Percentiles rank a stretch among this genome's conserved stretches.
Conservation (phyloP, 208 protist genomes). For the Trypanosoma cruzi region DNA sequence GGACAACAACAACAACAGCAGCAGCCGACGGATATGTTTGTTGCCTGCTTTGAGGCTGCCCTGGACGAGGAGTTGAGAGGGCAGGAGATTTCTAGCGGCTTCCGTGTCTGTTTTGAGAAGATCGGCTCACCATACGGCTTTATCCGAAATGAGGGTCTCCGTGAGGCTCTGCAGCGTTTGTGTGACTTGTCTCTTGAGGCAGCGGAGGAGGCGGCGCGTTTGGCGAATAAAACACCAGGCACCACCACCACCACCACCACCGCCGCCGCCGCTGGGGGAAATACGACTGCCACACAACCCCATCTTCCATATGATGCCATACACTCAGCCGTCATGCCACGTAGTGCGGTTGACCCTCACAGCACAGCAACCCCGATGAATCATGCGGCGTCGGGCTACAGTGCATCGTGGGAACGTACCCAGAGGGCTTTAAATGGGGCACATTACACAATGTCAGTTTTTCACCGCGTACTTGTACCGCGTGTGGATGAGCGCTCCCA, state of each 20-base stretch:
- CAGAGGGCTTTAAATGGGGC: conserved; percentile 61
- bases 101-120: conserved; percentile 56
- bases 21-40: conserved; percentile 39
- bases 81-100: conserved; percentile 48
- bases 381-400: not conserved
- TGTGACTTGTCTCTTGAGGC: conserved; percentile 51
- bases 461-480: conserved; percentile 65
- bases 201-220: conserved; percentile 47
- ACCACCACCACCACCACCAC: not conserved
- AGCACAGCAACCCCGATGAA: not conserved
- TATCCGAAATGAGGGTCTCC: conserved; percentile 62
- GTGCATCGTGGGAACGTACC: conserved; percentile 49
- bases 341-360: not conserved
- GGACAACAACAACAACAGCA: conserved; percentile 11
- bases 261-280: not conserved
- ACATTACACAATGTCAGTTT: conserved; percentile 65
- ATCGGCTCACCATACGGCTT: conserved; percentile 59
- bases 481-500: conserved; percentile 48
- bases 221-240: conserved; percentile 1
- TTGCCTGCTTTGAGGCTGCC: conserved; percentile 55
- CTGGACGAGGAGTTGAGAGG: conserved; percentile 51
- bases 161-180: conserved; percentile 52
- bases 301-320: conserved; percentile 66
- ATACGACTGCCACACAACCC: not conserved
- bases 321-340: conserved; percentile 48